Percentiles rank a stretch among this genome's conserved stretches.
Evolutionary conservation across 768 basidiomycete species (phyloP).

Genomic region (Candolleomyces efflorescens): DNA sequence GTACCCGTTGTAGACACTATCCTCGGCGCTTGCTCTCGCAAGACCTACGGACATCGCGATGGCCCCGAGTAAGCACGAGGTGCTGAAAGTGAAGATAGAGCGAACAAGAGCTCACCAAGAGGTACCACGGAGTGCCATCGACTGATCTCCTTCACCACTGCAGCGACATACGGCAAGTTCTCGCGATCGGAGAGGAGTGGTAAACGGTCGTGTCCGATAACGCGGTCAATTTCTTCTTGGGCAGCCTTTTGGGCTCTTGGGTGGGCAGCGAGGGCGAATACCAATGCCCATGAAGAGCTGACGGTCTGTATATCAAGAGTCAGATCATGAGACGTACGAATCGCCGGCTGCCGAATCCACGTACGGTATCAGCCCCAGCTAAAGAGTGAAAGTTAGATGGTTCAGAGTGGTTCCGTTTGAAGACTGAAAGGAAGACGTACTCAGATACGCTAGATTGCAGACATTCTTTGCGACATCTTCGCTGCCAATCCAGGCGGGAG

Average conservation of each 20-base stretch:
- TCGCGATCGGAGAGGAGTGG: slow-evolving; percentile 17
- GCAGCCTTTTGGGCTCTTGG: slow-evolving; percentile 16
- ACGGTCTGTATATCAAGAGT: background rate
- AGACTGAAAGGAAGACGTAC: background rate
- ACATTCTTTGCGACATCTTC: background rate
- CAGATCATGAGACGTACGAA: no score
- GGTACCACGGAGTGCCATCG: slow-evolving; percentile 12
- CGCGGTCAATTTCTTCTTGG: slow-evolving; percentile 21
- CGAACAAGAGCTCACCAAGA: slow-evolving; percentile 6
- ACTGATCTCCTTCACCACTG: slow-evolving; percentile 18
- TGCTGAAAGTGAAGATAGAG: no score
- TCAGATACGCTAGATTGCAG: background rate
- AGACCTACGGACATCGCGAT: slow-evolving; percentile 8
- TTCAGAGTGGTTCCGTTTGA: background rate
- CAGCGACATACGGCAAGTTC: slow-evolving; percentile 17
- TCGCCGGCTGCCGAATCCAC: no score
- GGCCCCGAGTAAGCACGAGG: background rate
- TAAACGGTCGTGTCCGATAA: slow-evolving; percentile 14
- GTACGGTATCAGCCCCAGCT: slow-evolving; percentile 5
- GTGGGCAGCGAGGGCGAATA: slow-evolving; percentile 13
- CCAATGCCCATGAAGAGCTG: slow-evolving; percentile 1
- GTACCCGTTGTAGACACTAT: slow-evolving; percentile 32
- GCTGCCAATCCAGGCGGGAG: background rate
- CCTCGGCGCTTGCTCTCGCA: slow-evolving; percentile 14
- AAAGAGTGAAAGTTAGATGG: background rate